Percentiles rank a stretch among this genome's conserved stretches.
phyloP scores from a whole-genome alignment of 169 alveolate genomes.

The Plasmodium falciparum region DNA sequence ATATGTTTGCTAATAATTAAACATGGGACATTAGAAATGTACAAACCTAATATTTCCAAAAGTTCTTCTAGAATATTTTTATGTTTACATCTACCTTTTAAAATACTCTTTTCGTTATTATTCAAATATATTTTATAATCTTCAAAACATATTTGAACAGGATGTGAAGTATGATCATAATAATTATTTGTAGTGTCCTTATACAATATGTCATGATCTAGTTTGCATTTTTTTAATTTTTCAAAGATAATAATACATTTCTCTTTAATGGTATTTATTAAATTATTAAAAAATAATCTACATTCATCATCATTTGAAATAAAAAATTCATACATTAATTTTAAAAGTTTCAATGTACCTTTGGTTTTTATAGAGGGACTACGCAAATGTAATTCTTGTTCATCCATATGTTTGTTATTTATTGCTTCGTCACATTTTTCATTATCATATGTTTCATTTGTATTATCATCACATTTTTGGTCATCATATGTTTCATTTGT shows the following conservation, averaged over 20 bases:
- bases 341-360: conserved; percentile 37
- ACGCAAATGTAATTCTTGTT: conserved; percentile 7
- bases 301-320: conserved; percentile 36
- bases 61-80: conserved; percentile 2
- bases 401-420: background rate
- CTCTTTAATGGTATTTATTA: conserved; percentile 34
- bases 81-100: conserved; percentile 2
- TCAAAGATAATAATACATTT: conserved; percentile 15
- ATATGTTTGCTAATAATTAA: conserved; percentile 46
- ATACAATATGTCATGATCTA: background rate
- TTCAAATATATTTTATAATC: conserved; percentile 21
- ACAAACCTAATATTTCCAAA: conserved; percentile 21
- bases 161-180: background rate
- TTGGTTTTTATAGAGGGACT: conserved; percentile 6
- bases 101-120: conserved; percentile 7
- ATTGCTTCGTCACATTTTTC: background rate
- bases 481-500: background rate
- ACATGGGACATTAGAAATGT: background rate
- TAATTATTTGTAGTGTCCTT: background rate
- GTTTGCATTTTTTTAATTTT: background rate
- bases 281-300: conserved; percentile 40
- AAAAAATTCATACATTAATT: conserved; percentile 48
- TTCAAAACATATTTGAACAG: conserved; percentile 1
- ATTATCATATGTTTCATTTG: background rate
- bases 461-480: background rate